A percentile compares a stretch with the other conserved stretches of the same genome.
Conservation (phyloP, 352 stramenopile genomes). For the Globisporangium cylindrosporum region DNA sequence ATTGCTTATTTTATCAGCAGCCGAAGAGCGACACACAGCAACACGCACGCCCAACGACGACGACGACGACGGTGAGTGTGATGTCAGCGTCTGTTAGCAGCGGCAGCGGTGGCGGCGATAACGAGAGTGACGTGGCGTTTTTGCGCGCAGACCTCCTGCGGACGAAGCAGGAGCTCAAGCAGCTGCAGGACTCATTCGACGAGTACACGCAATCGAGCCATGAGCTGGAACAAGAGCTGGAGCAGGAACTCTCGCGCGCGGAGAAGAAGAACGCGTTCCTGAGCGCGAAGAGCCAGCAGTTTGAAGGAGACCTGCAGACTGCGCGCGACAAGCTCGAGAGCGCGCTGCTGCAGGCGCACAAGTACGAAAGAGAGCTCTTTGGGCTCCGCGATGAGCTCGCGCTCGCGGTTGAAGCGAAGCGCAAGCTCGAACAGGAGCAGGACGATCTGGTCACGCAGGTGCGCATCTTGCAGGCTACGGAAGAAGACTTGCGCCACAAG, state of each 20-base stretch:
- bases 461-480: slow-evolving; percentile 76
- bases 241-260: slow-evolving; percentile 67
- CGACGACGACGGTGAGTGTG: slow-evolving; percentile 1
- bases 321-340: slow-evolving; percentile 53
- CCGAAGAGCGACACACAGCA: background rate
- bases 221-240: slow-evolving; percentile 72
- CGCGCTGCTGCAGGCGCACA: slow-evolving; percentile 44
- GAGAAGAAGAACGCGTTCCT: slow-evolving; percentile 53
- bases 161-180: slow-evolving; percentile 61
- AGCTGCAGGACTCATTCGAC: slow-evolving; percentile 74
- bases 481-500: slow-evolving; percentile 73
- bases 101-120: background rate
- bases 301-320: slow-evolving; percentile 51
- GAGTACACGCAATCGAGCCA: slow-evolving; percentile 83
- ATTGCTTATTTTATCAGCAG: background rate
- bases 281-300: slow-evolving; percentile 38
- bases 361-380: slow-evolving; percentile 51
- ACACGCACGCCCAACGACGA: background rate
- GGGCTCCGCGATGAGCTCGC: slow-evolving; percentile 43
- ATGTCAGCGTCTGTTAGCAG: background rate
- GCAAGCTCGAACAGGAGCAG: slow-evolving; percentile 65
- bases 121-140: slow-evolving; percentile 14
- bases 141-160: slow-evolving; percentile 49
- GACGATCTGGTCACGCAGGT: slow-evolving; percentile 81
- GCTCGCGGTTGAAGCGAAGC: slow-evolving; percentile 33